A percentile compares a stretch with the other conserved stretches of the same genome.
Conservation (phyloP, 2,329 filamentous ascomycete species). For the Penicillium sclerotiorum region DNA sequence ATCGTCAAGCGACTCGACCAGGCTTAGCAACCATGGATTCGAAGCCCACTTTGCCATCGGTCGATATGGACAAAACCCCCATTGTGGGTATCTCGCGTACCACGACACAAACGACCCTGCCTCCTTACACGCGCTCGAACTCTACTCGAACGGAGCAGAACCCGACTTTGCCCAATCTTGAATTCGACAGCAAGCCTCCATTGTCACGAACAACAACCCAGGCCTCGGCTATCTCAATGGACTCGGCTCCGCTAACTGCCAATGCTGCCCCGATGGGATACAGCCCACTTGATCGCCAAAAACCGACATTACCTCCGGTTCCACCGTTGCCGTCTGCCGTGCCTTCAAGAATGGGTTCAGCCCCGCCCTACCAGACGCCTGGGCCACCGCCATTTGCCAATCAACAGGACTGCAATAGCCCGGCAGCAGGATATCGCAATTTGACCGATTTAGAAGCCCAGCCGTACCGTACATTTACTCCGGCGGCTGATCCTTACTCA, state of each 20-base stretch:
- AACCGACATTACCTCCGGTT: constrained; percentile 33
- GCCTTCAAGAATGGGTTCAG: constrained; percentile 28
- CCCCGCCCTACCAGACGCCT: constrained; percentile 28
- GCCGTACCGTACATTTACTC: constrained; percentile 24
- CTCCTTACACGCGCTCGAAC: constrained; percentile 64
- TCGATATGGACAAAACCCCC: constrained; percentile 50
- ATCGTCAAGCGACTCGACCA: constrained; percentile 54
- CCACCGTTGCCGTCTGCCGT: constrained; percentile 32
- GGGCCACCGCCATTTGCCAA: constrained; percentile 30
- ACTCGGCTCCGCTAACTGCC: constrained; percentile 52
- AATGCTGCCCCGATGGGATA: constrained; percentile 36
- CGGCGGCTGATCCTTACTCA: constrained; percentile 23
- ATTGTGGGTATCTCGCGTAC: constrained; percentile 34
- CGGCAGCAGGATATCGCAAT: constrained; percentile 22
- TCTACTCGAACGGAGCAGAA: constrained; percentile 22
- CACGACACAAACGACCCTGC: constrained; percentile 64
- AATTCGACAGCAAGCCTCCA: constrained; percentile 45
- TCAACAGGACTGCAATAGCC: constrained; percentile 19
- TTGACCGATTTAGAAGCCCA: constrained; percentile 19
- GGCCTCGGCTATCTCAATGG: constrained; percentile 52
- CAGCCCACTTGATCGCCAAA: constrained; percentile 37
- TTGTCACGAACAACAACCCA: constrained; percentile 49
- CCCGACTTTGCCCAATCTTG: constrained; percentile 46
- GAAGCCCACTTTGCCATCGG: constrained; percentile 64
- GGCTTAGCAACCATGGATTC: constrained; percentile 30